phyloP scores from a whole-genome alignment of 345 rosid species.

The Cardiospermum halicacabum region DNA sequence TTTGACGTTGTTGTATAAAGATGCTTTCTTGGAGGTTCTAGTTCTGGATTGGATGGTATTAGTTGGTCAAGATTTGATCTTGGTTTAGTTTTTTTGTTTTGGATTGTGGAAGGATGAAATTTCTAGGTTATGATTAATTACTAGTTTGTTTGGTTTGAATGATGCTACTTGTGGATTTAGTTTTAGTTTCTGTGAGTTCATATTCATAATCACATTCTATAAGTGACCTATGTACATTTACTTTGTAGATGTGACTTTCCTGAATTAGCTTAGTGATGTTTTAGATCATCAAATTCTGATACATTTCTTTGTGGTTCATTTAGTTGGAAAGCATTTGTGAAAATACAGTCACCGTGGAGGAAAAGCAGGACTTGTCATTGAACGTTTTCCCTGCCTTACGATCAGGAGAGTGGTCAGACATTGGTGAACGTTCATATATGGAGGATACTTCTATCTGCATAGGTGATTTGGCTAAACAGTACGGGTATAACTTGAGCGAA shows the following conservation, averaged over 20 bases:
- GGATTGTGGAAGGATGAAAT: neutral
- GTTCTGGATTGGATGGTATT: neutral
- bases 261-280: neutral
- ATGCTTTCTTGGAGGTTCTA: neutral
- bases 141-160: neutral
- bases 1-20: neutral
- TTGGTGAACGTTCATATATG: constrained; percentile 56
- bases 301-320: constrained; percentile 13
- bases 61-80: neutral
- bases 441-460: constrained; percentile 86
- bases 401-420: constrained; percentile 81
- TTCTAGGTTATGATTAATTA: neutral
- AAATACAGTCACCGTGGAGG: constrained; percentile 35
- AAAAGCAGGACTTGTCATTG: constrained; percentile 22
- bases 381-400: constrained; percentile 53
- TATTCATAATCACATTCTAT: neutral
- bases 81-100: neutral
- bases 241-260: neutral
- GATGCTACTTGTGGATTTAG: neutral
- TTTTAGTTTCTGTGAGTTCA: neutral
- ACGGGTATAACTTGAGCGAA: constrained; percentile 31
- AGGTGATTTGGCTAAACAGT: constrained; percentile 50
- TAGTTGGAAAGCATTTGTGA: constrained; percentile 66
- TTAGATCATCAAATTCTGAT: constrained; percentile 3
- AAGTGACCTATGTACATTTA: neutral